A percentile compares a stretch with the other conserved stretches of the same genome.
Conservation (phyloP, 2,329 filamentous ascomycete species). For the Leptographium flavum region DNA sequence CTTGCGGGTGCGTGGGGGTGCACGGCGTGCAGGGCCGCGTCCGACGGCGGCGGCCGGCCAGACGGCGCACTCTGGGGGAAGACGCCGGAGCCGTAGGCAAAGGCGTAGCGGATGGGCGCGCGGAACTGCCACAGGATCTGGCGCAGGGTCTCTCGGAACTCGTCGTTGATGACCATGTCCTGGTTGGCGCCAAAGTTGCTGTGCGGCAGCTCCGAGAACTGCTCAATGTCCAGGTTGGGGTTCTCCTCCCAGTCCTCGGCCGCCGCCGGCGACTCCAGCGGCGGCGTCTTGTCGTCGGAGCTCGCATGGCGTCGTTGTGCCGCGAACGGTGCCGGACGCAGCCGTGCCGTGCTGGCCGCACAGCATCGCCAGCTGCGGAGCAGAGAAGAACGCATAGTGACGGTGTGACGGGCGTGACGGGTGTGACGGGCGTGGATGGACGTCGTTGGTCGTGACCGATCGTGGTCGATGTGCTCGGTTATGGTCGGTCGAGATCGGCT, state of each 20-base stretch:
- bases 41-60: constrained; percentile 37
- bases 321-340: too few relatives aligned
- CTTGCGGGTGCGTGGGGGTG: constrained; percentile 74
- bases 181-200: constrained; percentile 87
- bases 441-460: too few relatives aligned
- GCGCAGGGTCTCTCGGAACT: constrained; percentile 83
- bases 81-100: constrained; percentile 93
- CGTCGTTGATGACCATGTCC: constrained; percentile 87
- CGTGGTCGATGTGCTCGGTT: too few relatives aligned
- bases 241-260: constrained; percentile 58
- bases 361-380: too few relatives aligned
- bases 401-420: too few relatives aligned
- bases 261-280: constrained; percentile 9
- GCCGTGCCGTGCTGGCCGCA: too few relatives aligned
- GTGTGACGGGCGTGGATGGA: too few relatives aligned
- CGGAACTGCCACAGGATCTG: constrained; percentile 83
- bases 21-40: constrained; percentile 45
- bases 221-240: constrained; percentile 54
- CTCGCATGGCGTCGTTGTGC: too few relatives aligned
- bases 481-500: too few relatives aligned
- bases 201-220: constrained; percentile 64
- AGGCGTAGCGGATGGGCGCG: constrained; percentile 88
- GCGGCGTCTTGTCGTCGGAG: constrained; percentile 4
- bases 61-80: constrained; percentile 59
- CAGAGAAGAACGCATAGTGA: too few relatives aligned